These are phyloP conservation scores for Capsicum rhomboideum DNA, from an alignment of 257 asterid species.

Conservation along the genomic window DNA sequence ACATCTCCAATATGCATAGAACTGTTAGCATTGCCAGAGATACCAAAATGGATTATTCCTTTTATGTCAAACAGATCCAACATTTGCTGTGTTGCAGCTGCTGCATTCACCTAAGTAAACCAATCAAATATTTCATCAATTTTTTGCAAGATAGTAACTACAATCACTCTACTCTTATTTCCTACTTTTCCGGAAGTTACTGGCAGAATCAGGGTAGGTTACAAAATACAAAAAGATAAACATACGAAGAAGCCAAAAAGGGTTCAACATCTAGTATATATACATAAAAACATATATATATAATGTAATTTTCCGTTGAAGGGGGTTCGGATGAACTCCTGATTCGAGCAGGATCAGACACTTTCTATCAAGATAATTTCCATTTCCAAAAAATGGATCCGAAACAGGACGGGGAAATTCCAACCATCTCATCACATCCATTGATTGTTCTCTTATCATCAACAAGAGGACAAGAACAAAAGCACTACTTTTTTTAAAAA, in stretches of 20 bases:
- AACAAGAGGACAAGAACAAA: neutral
- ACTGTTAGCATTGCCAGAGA: conserved; percentile 49
- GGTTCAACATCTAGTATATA: too few relatives aligned
- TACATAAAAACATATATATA: too few relatives aligned
- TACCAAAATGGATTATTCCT: conserved; percentile 57
- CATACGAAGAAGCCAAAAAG: too few relatives aligned
- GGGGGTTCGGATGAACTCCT: too few relatives aligned
- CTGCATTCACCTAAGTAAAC: conserved; percentile 52
- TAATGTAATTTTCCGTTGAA: too few relatives aligned
- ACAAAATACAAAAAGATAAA: too few relatives aligned
- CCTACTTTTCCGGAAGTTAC: neutral
- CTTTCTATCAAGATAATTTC: neutral
- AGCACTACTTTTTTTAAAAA: neutral
- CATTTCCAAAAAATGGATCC: neutral
- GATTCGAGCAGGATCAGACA: neutral
- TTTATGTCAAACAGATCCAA: conserved; percentile 37
- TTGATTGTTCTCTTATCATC: neutral
- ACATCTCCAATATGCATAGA: conserved; percentile 60
- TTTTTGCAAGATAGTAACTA: neutral
- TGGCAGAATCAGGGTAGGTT: too few relatives aligned
- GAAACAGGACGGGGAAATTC: accelerated
- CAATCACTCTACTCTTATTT: neutral
- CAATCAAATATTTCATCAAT: neutral
- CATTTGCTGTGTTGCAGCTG: conserved; percentile 64
- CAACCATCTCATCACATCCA: neutral